Conservation (phyloP, 2,329 filamentous ascomycete genomes). For the Aspergillus neotritici region DNA sequence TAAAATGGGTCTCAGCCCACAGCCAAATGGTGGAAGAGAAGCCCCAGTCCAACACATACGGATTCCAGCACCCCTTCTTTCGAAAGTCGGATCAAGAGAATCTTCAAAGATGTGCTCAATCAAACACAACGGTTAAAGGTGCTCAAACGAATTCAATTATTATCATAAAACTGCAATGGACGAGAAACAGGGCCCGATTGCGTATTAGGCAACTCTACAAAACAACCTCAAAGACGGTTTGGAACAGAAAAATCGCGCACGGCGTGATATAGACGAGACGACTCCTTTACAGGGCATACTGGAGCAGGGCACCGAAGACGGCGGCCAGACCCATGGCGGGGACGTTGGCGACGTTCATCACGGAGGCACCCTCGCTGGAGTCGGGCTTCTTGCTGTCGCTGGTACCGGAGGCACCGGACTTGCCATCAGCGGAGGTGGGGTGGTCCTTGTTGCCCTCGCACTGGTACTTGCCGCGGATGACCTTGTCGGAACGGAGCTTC, state of each 20-base stretch:
- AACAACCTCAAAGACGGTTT: constrained; percentile 18
- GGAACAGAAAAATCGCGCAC: constrained; percentile 23
- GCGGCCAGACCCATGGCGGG: constrained; percentile 40
- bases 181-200: constrained; percentile 27
- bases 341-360: constrained; percentile 30
- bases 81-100: constrained; percentile 11
- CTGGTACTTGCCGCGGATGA: constrained; percentile 45
- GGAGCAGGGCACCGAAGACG: constrained; percentile 41
- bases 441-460: constrained; percentile 37
- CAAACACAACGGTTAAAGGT: constrained; percentile 23
- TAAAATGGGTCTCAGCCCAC: constrained; percentile 12
- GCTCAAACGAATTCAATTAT: constrained; percentile 36
- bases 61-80: constrained; percentile 7
- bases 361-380: constrained; percentile 35
- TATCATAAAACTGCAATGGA: constrained; percentile 37
- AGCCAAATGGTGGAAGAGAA: constrained; percentile 13
- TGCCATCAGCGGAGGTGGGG: constrained; percentile 32
- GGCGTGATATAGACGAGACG: constrained; percentile 21
- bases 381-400: constrained; percentile 23
- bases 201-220: constrained; percentile 36
- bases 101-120: constrained; percentile 16
- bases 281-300: constrained; percentile 43
- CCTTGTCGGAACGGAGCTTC: constrained; percentile 34
- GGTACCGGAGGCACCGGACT: constrained; percentile 26
- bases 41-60: constrained; percentile 10